Evolutionary conservation across 768 basidiomycete genomes (phyloP).

Genomic region (Mycena epipterygia): DNA sequence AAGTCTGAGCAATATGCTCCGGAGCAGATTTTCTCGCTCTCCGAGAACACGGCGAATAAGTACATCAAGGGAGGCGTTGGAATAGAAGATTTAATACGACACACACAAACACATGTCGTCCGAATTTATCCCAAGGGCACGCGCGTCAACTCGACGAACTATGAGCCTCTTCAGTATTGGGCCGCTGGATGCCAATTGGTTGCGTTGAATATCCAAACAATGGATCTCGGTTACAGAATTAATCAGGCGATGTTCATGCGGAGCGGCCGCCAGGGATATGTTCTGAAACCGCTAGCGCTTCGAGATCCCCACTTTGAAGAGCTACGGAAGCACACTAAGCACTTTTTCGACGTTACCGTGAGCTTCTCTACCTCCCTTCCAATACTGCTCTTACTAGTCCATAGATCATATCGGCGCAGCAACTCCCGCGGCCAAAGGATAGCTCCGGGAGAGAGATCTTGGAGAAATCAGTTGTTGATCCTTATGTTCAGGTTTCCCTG

Average conservation of each 20-base stretch:
- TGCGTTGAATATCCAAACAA: slow-evolving; percentile 97
- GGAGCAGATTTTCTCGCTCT: slow-evolving; percentile 93
- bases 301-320: slow-evolving; percentile 75
- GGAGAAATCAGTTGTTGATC: slow-evolving; percentile 72
- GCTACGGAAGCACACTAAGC: slow-evolving; percentile 67
- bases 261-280: slow-evolving; percentile 91
- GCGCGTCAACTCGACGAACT: slow-evolving; percentile 89
- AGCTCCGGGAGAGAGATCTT: slow-evolving; percentile 73
- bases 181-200: slow-evolving; percentile 91
- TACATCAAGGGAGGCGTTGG: slow-evolving; percentile 68
- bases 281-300: slow-evolving; percentile 89
- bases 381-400: neutral
- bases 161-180: slow-evolving; percentile 94
- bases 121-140: slow-evolving; percentile 92
- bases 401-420: slow-evolving; percentile 85
- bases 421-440: slow-evolving; percentile 86
- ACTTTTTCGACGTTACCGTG: slow-evolving; percentile 75
- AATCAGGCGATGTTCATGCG: slow-evolving; percentile 97
- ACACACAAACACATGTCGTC: slow-evolving; percentile 88
- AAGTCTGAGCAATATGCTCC: slow-evolving; percentile 89
- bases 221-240: slow-evolving; percentile 92
- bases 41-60: slow-evolving; percentile 86
- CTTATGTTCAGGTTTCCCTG: slow-evolving; percentile 70
- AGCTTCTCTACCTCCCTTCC: neutral
- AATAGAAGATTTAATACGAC: slow-evolving; percentile 87